These are phyloP conservation scores for Mortierella sp. DNA, from an alignment of 371 early-diverging fungal species.

Conservation along the genomic window DNA sequence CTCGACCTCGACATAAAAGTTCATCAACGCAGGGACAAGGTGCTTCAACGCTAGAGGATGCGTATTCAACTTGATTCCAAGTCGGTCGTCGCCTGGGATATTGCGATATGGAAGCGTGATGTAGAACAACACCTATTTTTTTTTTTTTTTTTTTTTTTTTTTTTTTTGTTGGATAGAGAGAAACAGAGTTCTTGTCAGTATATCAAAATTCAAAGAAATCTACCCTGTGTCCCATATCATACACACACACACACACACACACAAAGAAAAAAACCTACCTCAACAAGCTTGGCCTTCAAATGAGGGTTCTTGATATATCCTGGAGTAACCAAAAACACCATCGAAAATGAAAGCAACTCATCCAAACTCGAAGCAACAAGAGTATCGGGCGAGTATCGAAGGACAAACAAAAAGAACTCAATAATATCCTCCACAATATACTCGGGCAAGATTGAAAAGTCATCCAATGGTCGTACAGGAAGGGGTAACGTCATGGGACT, in stretches of 20 bases:
- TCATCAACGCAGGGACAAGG: conserved; percentile 84
- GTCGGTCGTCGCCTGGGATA: conserved; percentile 63
- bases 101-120: conserved; percentile 65
- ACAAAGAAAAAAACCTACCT: conserved; percentile 62
- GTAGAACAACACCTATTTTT: conserved; percentile 80
- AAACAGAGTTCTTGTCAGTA: not conserved
- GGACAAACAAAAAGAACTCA: conserved; percentile 74
- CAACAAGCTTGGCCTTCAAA: conserved; percentile 92
- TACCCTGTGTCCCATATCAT: no score
- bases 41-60: conserved; percentile 78
- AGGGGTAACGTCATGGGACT: conserved; percentile 57
- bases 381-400: conserved; percentile 69
- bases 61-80: conserved; percentile 76
- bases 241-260: no score
- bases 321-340: conserved; percentile 81
- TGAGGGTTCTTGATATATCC: conserved; percentile 93
- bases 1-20: conserved; percentile 96
- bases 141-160: no score
- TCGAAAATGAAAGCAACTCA: conserved; percentile 81
- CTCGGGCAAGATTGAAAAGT: conserved; percentile 90
- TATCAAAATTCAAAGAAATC: conserved; percentile 13
- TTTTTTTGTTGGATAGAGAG: not conserved
- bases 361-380: conserved; percentile 69
- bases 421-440: conserved; percentile 92
- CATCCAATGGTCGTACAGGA: conserved; percentile 60